Evolutionary conservation across 495 filamentous ascomycete genomes (phyloP).

Genomic region (Hypoxylon rickii): DNA sequence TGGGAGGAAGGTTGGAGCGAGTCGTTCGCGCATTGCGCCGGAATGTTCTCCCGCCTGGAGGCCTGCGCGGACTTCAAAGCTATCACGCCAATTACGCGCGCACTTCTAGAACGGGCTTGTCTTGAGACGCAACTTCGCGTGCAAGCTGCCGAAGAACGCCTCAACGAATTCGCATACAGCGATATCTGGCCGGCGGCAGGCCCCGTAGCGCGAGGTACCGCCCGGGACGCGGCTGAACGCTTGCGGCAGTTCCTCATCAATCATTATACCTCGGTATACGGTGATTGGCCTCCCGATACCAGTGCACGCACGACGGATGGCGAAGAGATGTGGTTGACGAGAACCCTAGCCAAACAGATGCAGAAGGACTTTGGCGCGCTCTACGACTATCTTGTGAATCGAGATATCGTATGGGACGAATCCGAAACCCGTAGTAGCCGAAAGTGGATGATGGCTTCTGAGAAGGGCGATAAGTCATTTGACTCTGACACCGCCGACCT

Average conservation of each 20-base stretch:
- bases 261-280: constrained; percentile 58
- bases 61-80: constrained; percentile 59
- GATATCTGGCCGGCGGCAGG: constrained; percentile 63
- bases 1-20: constrained; percentile 71
- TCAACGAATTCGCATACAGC: constrained; percentile 62
- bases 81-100: constrained; percentile 65
- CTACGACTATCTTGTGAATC: constrained; percentile 75
- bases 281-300: constrained; percentile 54
- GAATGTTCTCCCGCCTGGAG: constrained; percentile 64
- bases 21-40: constrained; percentile 68
- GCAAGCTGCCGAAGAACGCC: constrained; percentile 61
- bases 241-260: constrained; percentile 60
- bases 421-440: constrained; percentile 57
- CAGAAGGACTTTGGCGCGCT: constrained; percentile 69
- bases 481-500: constrained; percentile 63
- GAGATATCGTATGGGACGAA: constrained; percentile 67
- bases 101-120: constrained; percentile 64
- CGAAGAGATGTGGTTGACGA: constrained; percentile 65
- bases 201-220: constrained; percentile 37
- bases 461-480: constrained; percentile 56
- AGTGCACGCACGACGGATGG: constrained; percentile 43
- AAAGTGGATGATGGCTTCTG: constrained; percentile 66
- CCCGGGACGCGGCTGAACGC: constrained; percentile 56
- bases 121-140: constrained; percentile 67
- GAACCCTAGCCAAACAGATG: constrained; percentile 59